These are phyloP conservation scores for Sclerotinia minor DNA, from an alignment of 2,329 filamentous ascomycete species.

Conservation along the genomic window DNA sequence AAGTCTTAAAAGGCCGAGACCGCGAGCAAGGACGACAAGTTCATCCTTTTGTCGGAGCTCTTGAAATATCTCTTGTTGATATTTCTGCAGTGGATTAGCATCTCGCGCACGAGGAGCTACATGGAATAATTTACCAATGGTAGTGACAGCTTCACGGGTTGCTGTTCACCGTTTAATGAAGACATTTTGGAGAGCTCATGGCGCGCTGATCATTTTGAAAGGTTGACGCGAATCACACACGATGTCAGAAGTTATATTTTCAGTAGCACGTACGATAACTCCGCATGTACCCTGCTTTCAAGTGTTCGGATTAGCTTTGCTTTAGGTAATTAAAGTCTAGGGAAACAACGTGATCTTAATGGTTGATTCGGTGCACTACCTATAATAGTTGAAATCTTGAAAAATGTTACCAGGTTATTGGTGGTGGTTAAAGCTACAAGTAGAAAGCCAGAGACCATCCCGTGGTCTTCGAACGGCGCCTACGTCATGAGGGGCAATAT, in stretches of 20 bases:
- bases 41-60: constrained; percentile 89
- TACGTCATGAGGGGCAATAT: constrained; percentile 25
- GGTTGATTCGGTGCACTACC: background rate
- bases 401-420: background rate
- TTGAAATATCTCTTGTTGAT: constrained; percentile 93
- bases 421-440: background rate
- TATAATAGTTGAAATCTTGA: background rate
- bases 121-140: constrained; percentile 56
- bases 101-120: constrained; percentile 10
- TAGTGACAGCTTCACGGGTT: constrained; percentile 78
- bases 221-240: constrained; percentile 19
- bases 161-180: constrained; percentile 49
- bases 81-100: constrained; percentile 56
- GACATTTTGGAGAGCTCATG: constrained; percentile 40
- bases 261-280: background rate
- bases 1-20: constrained; percentile 86
- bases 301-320: background rate
- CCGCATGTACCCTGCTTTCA: background rate
- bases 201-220: constrained; percentile 15
- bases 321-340: background rate
- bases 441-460: constrained; percentile 1
- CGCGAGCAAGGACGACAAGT: constrained; percentile 86
- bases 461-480: background rate
- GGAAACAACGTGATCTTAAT: background rate
- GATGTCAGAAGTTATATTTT: constrained; percentile 16